Percentiles rank a stretch among this genome's conserved stretches.
phyloP scores from a whole-genome alignment of 805 yeast species.

The Barnettozyma salicaria region DNA sequence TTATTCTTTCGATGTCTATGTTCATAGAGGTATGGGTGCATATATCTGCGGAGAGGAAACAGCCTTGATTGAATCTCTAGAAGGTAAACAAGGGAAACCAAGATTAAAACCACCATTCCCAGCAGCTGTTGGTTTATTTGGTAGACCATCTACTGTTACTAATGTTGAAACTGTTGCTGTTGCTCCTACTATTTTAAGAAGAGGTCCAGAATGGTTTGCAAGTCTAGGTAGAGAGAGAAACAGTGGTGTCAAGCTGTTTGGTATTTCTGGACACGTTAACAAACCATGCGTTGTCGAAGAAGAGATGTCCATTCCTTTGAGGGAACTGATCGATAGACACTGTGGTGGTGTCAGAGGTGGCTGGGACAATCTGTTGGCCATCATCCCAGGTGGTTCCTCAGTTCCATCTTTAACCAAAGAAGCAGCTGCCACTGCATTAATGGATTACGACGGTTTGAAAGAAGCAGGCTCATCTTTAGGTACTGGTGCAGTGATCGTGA shows the following conservation, averaged over 20 bases:
- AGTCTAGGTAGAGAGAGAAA: constrained; percentile 82
- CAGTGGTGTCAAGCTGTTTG: constrained; percentile 75
- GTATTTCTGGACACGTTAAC: constrained; percentile 87
- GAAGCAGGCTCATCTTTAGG: constrained; percentile 87
- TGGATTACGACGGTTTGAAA: constrained; percentile 85
- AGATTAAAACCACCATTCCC: constrained; percentile 94
- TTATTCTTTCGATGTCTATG: constrained; percentile 72
- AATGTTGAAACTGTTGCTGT: constrained; percentile 90
- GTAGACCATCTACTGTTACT: constrained; percentile 87
- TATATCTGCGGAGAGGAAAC: constrained; percentile 92
- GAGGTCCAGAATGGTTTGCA: constrained; percentile 87
- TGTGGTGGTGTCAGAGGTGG: constrained; percentile 91
- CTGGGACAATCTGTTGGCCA: constrained; percentile 85
- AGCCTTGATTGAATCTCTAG: constrained; percentile 79
- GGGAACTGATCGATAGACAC: constrained; percentile 77
- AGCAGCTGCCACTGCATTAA: constrained; percentile 59
- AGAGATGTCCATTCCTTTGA: constrained; percentile 86
- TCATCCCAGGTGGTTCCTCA: constrained; percentile 87
- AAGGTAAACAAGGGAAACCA: constrained; percentile 92
- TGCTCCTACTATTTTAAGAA: constrained; percentile 81
- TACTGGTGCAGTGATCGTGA: constrained; percentile 88
- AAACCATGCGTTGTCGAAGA: constrained; percentile 92
- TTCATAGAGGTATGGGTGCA: constrained; percentile 93
- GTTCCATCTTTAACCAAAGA: constrained; percentile 74
- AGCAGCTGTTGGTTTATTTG: constrained; percentile 87